Evolutionary conservation across 352 stramenopile genomes (phyloP).

Genomic region (Phytophthora foliorum): DNA sequence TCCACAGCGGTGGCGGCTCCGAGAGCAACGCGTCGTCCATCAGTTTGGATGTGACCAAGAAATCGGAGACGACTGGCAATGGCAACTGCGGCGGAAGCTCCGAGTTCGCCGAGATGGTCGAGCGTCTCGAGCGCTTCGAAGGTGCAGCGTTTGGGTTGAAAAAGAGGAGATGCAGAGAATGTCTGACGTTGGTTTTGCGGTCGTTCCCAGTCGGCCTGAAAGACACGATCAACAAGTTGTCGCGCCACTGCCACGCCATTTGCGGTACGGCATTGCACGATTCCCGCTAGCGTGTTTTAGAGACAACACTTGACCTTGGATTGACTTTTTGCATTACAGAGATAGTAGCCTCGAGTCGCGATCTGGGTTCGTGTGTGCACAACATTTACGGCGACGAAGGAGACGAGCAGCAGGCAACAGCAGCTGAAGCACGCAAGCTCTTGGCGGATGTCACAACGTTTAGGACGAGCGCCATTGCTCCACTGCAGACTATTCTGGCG

Average conservation of each 20-base stretch:
- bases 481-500: slow-evolving; percentile 67
- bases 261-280: slow-evolving; percentile 44
- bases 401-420: slow-evolving; percentile 23
- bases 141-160: slow-evolving; percentile 21
- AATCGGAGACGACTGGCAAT: slow-evolving; percentile 4
- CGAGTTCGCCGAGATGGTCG: slow-evolving; percentile 43
- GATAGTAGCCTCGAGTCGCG: slow-evolving; percentile 39
- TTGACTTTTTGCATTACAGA: slow-evolving; percentile 26
- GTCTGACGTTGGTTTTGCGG: slow-evolving; percentile 8
- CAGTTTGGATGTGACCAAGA: slow-evolving; percentile 10
- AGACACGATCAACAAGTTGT: slow-evolving; percentile 52
- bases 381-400: slow-evolving; percentile 29
- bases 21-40: slow-evolving; percentile 25
- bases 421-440: slow-evolving; percentile 30
- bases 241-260: slow-evolving; percentile 66
- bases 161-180: background rate
- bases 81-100: slow-evolving; percentile 3
- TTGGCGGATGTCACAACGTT: slow-evolving; percentile 58
- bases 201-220: slow-evolving; percentile 44
- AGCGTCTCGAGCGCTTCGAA: slow-evolving; percentile 53
- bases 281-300: background rate
- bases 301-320: slow-evolving; percentile 5
- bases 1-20: slow-evolving; percentile 35
- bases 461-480: slow-evolving; percentile 59
- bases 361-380: slow-evolving; percentile 28